A percentile compares a stretch with the other conserved stretches of the same genome.
Conservation (phyloP, 352 stramenopile genomes). For the Pythium biforme region DNA sequence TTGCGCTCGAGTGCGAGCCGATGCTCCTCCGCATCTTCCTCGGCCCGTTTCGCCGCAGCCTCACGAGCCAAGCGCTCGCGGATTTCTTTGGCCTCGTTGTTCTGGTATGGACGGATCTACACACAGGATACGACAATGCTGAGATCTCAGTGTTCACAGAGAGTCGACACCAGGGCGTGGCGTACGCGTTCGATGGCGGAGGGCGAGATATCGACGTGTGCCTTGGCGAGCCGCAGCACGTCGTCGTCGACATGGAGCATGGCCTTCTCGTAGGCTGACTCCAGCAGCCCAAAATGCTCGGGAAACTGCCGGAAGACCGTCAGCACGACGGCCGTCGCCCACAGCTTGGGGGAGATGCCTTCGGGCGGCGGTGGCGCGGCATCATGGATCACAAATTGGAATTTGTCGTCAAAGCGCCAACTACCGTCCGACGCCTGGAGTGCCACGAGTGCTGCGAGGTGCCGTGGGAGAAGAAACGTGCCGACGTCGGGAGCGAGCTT, state of each 20-base stretch:
- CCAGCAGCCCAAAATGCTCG: conserved; percentile 57
- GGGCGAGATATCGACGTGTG: conserved; percentile 40
- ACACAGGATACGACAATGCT: too few species aligned
- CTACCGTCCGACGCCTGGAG: conserved; percentile 64
- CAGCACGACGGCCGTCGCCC: conserved; percentile 58
- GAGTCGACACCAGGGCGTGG: too few species aligned
- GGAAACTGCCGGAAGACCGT: conserved; percentile 56
- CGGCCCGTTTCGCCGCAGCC: conserved; percentile 40
- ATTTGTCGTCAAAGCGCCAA: conserved; percentile 56
- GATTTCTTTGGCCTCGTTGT: conserved; percentile 44
- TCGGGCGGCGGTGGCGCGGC: conserved; percentile 39
- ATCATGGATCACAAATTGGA: conserved; percentile 53
- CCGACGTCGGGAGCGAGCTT: neutral
- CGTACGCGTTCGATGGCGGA: conserved; percentile 19
- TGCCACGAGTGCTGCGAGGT: conserved; percentile 41
- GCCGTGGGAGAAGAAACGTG: conserved; percentile 24
- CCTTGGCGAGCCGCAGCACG: conserved; percentile 41
- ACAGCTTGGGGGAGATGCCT: conserved; percentile 51
- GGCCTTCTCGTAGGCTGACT: conserved; percentile 52
- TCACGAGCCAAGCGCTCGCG: conserved; percentile 45
- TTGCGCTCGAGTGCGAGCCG: conserved; percentile 30
- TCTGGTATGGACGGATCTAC: conserved; percentile 62
- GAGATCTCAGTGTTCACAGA: too few species aligned
- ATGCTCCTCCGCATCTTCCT: conserved; percentile 47
- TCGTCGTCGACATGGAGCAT: conserved; percentile 64